phyloP scores from a whole-genome alignment of 176 grass and related monocot genomes.

The Themeda triandra region DNA sequence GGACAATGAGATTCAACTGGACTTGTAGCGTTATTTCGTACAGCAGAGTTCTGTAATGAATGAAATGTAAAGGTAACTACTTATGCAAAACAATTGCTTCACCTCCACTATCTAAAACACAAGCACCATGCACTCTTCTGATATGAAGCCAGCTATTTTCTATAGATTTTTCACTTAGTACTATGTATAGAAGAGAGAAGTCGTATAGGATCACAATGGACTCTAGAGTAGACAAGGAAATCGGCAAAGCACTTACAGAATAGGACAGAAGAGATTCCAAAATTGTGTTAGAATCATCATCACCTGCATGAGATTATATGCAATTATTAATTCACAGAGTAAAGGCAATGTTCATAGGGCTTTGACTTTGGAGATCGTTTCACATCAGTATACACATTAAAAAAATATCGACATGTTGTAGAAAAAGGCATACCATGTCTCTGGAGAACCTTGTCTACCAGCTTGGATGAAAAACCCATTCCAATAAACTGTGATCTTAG shows the following conservation, averaged over 20 bases:
- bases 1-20: background rate
- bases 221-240: constrained; percentile 8
- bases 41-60: background rate
- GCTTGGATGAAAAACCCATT: constrained; percentile 65
- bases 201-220: background rate
- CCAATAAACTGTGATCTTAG: constrained; percentile 68
- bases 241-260: constrained; percentile 62
- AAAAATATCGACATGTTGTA: background rate
- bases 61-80: background rate
- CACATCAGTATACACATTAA: background rate
- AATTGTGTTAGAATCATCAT: constrained; percentile 60
- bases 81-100: background rate
- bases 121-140: background rate
- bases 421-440: constrained; percentile 61
- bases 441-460: constrained; percentile 71
- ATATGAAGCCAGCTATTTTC: background rate
- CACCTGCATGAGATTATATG: constrained; percentile 46
- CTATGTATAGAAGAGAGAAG: too few relatives aligned
- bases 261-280: constrained; percentile 57
- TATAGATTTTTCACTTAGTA: too few relatives aligned
- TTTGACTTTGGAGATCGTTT: constrained; percentile 22
- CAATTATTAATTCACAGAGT: constrained; percentile 31
- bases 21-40: background rate
- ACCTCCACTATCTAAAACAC: background rate
- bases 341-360: background rate